Base-by-base conservation (phyloP, 805 yeast species). In the Candida insectalens region DNA sequence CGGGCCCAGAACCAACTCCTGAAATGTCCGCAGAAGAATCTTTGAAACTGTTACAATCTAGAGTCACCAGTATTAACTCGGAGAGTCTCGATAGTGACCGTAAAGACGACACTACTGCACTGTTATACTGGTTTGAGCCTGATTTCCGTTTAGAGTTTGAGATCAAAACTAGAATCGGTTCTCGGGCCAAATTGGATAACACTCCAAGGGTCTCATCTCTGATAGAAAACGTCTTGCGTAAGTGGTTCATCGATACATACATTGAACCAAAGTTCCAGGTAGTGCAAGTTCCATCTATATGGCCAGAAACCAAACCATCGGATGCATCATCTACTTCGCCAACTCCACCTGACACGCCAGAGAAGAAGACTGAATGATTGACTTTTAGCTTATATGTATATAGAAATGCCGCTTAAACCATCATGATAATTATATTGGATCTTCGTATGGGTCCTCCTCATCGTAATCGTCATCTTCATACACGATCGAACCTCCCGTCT, bases 401-500 rank as follows among this genome's bases (percentile, higher is more conserved):
- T n/a, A n/a, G n/a, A n/a, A n/a, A n/a, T n/a, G n/a, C n/a, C n/a
- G n/a, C n/a, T n/a, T n/a, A n/a, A n/a, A n/a, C n/a, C n/a, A n/a
- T n/a, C n/a, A n/a, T n/a, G n/a, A n/a, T n/a, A 14, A 13, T 25
- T n/a, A 34, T 10, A 32, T 29, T 5, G 35, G 35, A 19, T 32
- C 35, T 16, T 27, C 35, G 15, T 32, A 26, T 5, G 97, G 97
- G 51, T 89, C 97, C 53, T 89, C 98, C 55, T 89, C 98, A 53
- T 89, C 98, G 55, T 89, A 97, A 51, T 88, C 84, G 49, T 92
- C 97, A 52, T 77, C 92, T 51, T 92, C 92, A 51, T 89, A 89
- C 4, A 89, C 94, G 44, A 92, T 88, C 1, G 98, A 96, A 14
- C 97, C 96, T 35, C 95, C 95, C 32, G 72, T 61, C 22, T 74